Evolutionary conservation across 306 rosid species (phyloP).

Genomic region (Dalbergia cochinchinensis): DNA sequence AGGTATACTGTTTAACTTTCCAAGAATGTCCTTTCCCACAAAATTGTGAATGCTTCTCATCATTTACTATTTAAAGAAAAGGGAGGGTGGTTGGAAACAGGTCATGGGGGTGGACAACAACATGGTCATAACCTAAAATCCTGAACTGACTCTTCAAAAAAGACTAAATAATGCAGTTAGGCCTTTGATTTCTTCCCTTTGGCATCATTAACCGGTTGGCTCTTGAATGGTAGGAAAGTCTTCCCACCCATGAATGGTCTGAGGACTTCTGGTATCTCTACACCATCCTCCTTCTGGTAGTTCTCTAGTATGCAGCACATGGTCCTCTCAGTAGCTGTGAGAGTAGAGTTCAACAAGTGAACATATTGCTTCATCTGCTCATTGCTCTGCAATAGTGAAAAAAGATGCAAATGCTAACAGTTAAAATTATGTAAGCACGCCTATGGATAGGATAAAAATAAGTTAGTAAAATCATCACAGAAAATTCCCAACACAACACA

Average conservation of each 20-base stretch:
- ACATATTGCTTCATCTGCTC: slow-evolving; percentile 84
- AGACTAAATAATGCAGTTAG: slow-evolving; percentile 58
- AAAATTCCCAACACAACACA: slow-evolving; percentile 2
- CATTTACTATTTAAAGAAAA: slow-evolving; percentile 9
- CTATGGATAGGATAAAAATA: background rate
- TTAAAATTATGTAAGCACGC: slow-evolving; percentile 28
- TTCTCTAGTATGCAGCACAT: slow-evolving; percentile 95
- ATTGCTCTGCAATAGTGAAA: slow-evolving; percentile 67
- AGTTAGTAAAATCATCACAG: background rate
- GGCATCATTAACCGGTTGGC: slow-evolving; percentile 66
- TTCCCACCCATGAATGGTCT: slow-evolving; percentile 81
- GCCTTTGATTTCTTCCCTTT: slow-evolving; percentile 99
- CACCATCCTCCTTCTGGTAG: slow-evolving; percentile 90
- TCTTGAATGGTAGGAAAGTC: slow-evolving; percentile 84
- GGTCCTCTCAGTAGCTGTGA: slow-evolving; percentile 97
- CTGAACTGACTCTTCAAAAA: slow-evolving; percentile 47
- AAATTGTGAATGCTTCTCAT: slow-evolving; percentile 22
- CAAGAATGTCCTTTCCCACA: slow-evolving; percentile 28
- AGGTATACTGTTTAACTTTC: background rate
- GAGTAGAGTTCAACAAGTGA: slow-evolving; percentile 93
- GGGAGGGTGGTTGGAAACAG: slow-evolving; percentile 10
- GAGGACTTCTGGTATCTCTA: slow-evolving; percentile 81
- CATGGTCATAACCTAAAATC: slow-evolving; percentile 40
- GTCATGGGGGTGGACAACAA: slow-evolving; percentile 27
- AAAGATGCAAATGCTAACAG: slow-evolving; percentile 26